A percentile compares a stretch with the other conserved stretches of the same genome.
Conservation (phyloP, 1,139 yeast species). For the Tardiomyces digboiensis region DNA sequence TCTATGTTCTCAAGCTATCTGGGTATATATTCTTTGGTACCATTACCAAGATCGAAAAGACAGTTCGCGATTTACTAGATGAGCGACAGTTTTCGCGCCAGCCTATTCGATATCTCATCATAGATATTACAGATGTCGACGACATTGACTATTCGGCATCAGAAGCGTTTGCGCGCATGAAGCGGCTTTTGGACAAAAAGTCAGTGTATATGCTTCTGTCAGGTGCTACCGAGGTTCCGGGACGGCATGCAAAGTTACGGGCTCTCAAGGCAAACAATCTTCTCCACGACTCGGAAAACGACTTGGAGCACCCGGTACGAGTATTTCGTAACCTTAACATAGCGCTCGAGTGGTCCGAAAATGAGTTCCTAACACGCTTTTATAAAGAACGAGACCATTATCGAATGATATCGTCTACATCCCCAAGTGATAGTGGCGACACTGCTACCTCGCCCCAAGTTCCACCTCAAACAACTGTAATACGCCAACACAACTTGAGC, state of each 20-base stretch:
- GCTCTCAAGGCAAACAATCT: conserved; percentile 25
- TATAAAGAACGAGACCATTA: conserved; percentile 27
- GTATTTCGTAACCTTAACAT: conserved; percentile 70
- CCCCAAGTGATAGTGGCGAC: too few relatives aligned
- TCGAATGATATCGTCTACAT: not conserved
- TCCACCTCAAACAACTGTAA: too few relatives aligned
- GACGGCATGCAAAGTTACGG: conserved; percentile 13
- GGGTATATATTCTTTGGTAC: conserved; percentile 93
- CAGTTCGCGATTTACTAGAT: conserved; percentile 59
- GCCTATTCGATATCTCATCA: conserved; percentile 67
- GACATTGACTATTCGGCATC: conserved; percentile 93
- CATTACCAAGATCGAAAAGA: conserved; percentile 79
- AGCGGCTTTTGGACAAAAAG: conserved; percentile 63
- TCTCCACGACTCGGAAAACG: not conserved
- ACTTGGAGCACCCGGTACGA: conserved; percentile 36
- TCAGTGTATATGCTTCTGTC: conserved; percentile 67
- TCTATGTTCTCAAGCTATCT: conserved; percentile 75
- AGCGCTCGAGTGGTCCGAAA: conserved; percentile 96
- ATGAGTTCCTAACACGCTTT: conserved; percentile 70
- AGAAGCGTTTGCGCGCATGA: conserved; percentile 85
- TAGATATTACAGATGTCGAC: conserved; percentile 78
- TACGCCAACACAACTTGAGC: not conserved
- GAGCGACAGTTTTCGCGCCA: conserved; percentile 35
- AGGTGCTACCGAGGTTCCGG: conserved; percentile 58
- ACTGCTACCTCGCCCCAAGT: too few relatives aligned